Evolutionary conservation across 1,284 basidiomycete genomes (phyloP).

Genomic region (Malassezia nana): DNA sequence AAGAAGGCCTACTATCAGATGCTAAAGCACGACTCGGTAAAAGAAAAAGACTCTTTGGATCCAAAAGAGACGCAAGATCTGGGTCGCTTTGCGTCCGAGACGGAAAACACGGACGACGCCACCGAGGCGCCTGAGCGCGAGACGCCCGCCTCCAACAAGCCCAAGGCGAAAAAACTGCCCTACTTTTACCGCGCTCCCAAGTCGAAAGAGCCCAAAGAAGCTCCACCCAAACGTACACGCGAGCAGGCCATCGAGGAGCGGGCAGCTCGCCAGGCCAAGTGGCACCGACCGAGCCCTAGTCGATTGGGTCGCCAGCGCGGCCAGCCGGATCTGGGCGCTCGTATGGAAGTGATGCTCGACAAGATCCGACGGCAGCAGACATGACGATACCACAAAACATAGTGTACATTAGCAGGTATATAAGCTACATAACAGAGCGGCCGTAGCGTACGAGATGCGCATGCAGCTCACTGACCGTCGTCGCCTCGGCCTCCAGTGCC

Average conservation of each 20-base stretch:
- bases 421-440: not conserved
- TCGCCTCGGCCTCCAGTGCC: conserved; percentile 34
- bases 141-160: not conserved
- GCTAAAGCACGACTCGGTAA: conserved; percentile 48
- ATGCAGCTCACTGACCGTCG: conserved; percentile 28
- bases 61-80: conserved; percentile 1
- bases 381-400: not conserved
- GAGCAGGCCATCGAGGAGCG: conserved; percentile 33
- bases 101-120: not conserved
- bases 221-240: conserved; percentile 23
- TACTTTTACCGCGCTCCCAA: conserved; percentile 7
- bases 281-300: conserved; percentile 39
- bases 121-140: not conserved
- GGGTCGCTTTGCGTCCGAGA: conserved; percentile 29
- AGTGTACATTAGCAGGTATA: conserved; percentile 5
- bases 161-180: conserved; percentile 19
- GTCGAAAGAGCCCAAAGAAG: conserved; percentile 14
- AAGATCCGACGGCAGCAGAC: conserved; percentile 24
- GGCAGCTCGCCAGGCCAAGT: conserved; percentile 28
- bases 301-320: conserved; percentile 29
- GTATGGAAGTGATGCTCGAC: conserved; percentile 45
- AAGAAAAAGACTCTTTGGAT: conserved; percentile 16
- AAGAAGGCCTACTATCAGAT: conserved; percentile 53
- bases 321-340: conserved; percentile 41
- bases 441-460: conserved; percentile 11